Conservation (phyloP, 176 grass and related monocot genomes). For the Luzula sylvatica region DNA sequence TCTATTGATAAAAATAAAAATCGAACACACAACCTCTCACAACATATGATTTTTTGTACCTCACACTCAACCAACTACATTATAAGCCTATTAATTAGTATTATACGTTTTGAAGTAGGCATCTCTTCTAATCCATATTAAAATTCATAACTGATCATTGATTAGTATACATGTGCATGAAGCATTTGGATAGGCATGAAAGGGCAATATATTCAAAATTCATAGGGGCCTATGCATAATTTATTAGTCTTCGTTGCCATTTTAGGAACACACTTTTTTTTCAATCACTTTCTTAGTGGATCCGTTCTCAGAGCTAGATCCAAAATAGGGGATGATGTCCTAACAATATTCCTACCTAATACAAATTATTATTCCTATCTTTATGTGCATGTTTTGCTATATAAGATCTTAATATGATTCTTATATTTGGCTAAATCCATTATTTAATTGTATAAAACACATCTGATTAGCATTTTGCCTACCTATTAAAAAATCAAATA, state of each 20-base stretch:
- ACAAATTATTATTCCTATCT: conserved; percentile 8
- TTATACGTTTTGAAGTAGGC: neutral
- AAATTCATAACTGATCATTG: too few species aligned
- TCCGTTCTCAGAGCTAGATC: neutral
- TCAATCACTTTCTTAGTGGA: neutral
- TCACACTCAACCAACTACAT: too few species aligned
- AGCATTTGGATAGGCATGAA: neutral
- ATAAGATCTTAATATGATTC: too few species aligned
- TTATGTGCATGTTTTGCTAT: neutral
- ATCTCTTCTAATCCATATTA: too few species aligned
- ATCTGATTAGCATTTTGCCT: too few species aligned
- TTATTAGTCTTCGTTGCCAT: neutral
- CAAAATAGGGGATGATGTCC: conserved; percentile 10
- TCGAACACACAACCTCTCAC: too few species aligned
- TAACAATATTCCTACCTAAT: neutral
- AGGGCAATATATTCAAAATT: neutral
- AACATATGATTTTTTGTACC: too few species aligned
- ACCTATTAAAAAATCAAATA: too few species aligned
- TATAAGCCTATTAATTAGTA: neutral
- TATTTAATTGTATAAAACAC: too few species aligned
- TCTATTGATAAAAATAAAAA: neutral
- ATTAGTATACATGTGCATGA: too few species aligned
- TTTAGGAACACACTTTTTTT: neutral
- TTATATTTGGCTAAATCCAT: too few species aligned
- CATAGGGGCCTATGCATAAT: neutral